phyloP scores from a whole-genome alignment of 2,329 filamentous ascomycete species.

The Cladophialophora chaetospira region DNA sequence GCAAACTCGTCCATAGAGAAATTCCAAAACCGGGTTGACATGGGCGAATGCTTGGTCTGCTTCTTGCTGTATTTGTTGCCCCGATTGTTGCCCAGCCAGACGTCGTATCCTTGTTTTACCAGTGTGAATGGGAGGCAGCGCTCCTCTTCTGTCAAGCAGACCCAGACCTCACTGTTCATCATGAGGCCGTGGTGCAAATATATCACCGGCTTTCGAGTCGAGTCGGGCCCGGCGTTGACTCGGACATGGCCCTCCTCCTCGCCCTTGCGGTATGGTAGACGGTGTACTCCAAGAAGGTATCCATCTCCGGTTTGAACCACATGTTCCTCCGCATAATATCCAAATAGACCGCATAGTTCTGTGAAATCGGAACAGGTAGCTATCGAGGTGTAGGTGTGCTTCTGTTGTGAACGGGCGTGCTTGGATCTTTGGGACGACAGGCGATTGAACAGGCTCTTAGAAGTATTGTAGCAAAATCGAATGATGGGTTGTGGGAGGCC shows the following conservation, averaged over 20 bases:
- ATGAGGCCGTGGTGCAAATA: conserved; percentile 95
- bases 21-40: conserved; percentile 82
- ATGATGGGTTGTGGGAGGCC: conserved; percentile 82
- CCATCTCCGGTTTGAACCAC: conserved; percentile 93
- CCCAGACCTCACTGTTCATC: conserved; percentile 99
- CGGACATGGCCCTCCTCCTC: conserved; percentile 51
- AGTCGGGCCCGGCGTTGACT: conserved; percentile 71
- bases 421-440: conserved; percentile 71
- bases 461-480: conserved; percentile 77
- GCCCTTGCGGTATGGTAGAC: conserved; percentile 78
- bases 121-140: conserved; percentile 85
- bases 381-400: conserved; percentile 72
- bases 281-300: conserved; percentile 86
- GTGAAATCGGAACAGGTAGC: conserved; percentile 88
- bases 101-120: conserved; percentile 89
- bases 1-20: conserved; percentile 99
- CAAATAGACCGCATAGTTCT: conserved; percentile 87
- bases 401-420: conserved; percentile 67
- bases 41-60: conserved; percentile 73
- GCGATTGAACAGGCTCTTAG: conserved; percentile 78
- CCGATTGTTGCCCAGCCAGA: conserved; percentile 96
- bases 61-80: conserved; percentile 99
- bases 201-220: conserved; percentile 77
- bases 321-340: conserved; percentile 94
- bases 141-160: conserved; percentile 83